Evolutionary conservation across 78 protist species (phyloP).

Genomic region (Fonticula alba): DNA sequence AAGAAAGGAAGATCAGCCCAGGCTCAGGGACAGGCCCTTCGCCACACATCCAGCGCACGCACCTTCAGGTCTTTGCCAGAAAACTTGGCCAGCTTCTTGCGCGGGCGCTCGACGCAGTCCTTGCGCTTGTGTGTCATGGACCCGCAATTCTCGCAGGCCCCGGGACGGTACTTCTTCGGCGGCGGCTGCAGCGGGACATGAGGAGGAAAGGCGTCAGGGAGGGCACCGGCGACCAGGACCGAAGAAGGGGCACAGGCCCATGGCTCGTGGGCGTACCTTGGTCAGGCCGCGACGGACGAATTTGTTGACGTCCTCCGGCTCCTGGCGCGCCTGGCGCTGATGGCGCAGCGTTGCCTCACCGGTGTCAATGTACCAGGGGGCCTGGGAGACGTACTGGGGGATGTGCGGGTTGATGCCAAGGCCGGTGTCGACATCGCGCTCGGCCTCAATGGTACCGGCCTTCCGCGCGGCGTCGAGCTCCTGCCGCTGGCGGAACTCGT

Average conservation of each 20-base stretch:
- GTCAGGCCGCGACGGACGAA: slow-evolving; percentile 58
- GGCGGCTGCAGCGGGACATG: slow-evolving; percentile 20
- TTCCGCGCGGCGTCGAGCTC: slow-evolving; percentile 32
- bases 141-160: slow-evolving; percentile 97
- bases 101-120: slow-evolving; percentile 38
- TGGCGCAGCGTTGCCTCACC: not conserved
- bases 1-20: no score
- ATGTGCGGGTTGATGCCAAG: slow-evolving; percentile 46
- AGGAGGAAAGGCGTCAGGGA: not conserved
- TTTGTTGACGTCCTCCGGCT: slow-evolving; percentile 44
- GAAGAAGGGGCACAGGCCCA: not conserved
- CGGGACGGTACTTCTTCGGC: slow-evolving; percentile 65
- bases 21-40: no score
- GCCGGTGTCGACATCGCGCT: slow-evolving; percentile 43
- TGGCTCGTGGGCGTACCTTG: not conserved
- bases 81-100: slow-evolving; percentile 63
- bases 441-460: slow-evolving; percentile 64
- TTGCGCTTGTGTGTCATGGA: slow-evolving; percentile 75
- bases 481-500: not conserved
- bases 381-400: not conserved
- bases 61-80: slow-evolving; percentile 36
- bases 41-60: no score
- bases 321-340: no score
- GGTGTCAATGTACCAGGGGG: not conserved
- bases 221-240: not conserved